phyloP scores from a whole-genome alignment of 129 eudicot species.

The Tagetes erecta region DNA sequence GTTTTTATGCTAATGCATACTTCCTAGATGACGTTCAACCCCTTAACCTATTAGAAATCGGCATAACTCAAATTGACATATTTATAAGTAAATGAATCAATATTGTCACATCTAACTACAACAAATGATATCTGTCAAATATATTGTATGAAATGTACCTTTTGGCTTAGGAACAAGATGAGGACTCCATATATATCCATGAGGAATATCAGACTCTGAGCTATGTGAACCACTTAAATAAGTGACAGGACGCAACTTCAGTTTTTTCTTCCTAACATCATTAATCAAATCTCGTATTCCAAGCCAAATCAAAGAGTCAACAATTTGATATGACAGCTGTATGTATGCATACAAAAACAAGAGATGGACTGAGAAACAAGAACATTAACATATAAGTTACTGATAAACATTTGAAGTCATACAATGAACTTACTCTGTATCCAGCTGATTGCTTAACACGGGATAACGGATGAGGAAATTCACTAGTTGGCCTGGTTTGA shows the following conservation, averaged over 20 bases:
- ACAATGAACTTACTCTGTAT: conserved; percentile 70
- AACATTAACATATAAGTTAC: neutral
- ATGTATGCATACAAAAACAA: conserved; percentile 23
- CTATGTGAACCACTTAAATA: conserved; percentile 96
- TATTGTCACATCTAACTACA: neutral
- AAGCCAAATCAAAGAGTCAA: conserved; percentile 95
- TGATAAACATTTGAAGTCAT: neutral
- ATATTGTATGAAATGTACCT: conserved; percentile 46
- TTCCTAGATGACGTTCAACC: neutral
- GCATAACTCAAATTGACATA: neutral
- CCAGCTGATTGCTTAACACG: conserved; percentile 99
- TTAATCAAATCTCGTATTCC: conserved; percentile 98
- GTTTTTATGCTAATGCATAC: neutral
- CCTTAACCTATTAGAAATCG: neutral
- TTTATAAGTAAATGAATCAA: neutral
- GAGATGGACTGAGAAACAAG: conserved; percentile 6
- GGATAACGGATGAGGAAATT: conserved; percentile 98
- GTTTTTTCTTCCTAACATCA: conserved; percentile 90
- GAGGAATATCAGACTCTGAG: conserved; percentile 79
- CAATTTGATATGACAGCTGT: conserved; percentile 98
- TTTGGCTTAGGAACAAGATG: conserved; percentile 98
- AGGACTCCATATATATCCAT: conserved; percentile 98
- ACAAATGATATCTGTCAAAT: neutral
- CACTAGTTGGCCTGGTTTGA: conserved; percentile 92
- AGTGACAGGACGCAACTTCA: conserved; percentile 89